Evolutionary conservation across 768 basidiomycete genomes (phyloP), one percentile per base, ranked within the genome.

Genomic region (Tephrocybe sp.): DNA sequence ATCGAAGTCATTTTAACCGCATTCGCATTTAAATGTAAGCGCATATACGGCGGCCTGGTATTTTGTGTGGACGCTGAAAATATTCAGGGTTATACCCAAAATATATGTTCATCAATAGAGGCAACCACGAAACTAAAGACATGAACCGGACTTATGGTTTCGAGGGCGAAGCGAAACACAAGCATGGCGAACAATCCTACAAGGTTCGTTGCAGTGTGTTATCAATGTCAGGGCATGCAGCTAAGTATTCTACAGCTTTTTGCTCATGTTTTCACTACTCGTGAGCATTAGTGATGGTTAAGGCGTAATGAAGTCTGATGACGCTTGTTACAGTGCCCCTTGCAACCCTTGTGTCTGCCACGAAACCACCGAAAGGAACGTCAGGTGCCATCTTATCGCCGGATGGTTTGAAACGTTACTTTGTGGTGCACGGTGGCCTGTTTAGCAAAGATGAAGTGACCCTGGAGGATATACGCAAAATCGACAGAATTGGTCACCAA

Each of bases 381-480:
- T 57, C 67, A 19, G 71, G 72, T 8, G 73, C 83, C 3, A 97
- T 97, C 53, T 73, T 99, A 22, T 90, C 90, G 13, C 79, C 88
- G 1, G 75, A 90, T 47, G 94, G 93, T 8, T 66, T 73, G 45
- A 94, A 91, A 64, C 84, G 94, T 23, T 97, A 88, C 70, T 95
- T 97, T 57, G 83, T 98, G 54, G 91, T 95, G 4, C 97, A 99
- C 61, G 95, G 97, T 10, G 97, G 97, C 13, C 75, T 98, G 15
- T 97, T 97, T 72, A 94, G 92, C 68, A 89, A 88, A 62, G 97
- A 98, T 59, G 86, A 81, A 34, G 89, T 98, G n/a, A 94, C 91
- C 3, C 73, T 98, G 27, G 93, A 95, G 15, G 94, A 97, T 44
- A 84, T 98, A 55, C 82, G 87, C 21, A 89, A 90, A 66, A 85